phyloP scores from a whole-genome alignment of 2,329 filamentous ascomycete genomes.

The Fusarium begoniae region DNA sequence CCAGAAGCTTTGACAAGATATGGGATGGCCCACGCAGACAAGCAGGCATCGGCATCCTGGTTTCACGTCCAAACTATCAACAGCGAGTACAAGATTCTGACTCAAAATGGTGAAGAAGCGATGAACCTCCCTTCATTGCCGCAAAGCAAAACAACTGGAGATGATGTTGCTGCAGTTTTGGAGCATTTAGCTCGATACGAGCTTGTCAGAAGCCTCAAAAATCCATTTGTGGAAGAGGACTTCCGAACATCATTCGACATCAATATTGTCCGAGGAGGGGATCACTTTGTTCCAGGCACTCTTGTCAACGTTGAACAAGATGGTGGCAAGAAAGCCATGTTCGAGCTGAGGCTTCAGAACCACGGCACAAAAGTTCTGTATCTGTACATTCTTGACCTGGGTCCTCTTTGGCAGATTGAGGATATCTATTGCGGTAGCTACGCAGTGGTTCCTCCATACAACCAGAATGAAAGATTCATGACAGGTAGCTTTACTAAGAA shows the following conservation, averaged over 20 bases:
- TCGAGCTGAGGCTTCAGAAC: neutral
- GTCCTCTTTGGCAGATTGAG: conserved; percentile 1
- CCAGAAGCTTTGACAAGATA: neutral
- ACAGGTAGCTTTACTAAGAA: neutral
- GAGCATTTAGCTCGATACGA: conserved; percentile 9
- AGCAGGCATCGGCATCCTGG: too few species aligned
- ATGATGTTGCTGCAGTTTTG: neutral
- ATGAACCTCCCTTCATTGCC: neutral
- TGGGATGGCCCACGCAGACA: neutral
- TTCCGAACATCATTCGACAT: neutral
- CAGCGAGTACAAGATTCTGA: neutral
- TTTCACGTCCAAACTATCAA: neutral
- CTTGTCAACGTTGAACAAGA: neutral
- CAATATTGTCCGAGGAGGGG: neutral
- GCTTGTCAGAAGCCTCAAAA: neutral
- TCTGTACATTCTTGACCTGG: neutral
- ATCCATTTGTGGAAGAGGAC: neutral
- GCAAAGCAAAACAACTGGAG: neutral
- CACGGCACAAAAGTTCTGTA: neutral
- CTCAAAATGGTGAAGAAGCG: neutral
- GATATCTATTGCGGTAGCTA: neutral
- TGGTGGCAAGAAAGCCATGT: neutral
- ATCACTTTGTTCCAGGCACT: neutral
- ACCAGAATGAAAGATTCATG: neutral
- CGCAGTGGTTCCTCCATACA: neutral